Evolutionary conservation across 345 rosid genomes (phyloP), one percentile per base, ranked within the genome.

Genomic region (Populus nigra): DNA sequence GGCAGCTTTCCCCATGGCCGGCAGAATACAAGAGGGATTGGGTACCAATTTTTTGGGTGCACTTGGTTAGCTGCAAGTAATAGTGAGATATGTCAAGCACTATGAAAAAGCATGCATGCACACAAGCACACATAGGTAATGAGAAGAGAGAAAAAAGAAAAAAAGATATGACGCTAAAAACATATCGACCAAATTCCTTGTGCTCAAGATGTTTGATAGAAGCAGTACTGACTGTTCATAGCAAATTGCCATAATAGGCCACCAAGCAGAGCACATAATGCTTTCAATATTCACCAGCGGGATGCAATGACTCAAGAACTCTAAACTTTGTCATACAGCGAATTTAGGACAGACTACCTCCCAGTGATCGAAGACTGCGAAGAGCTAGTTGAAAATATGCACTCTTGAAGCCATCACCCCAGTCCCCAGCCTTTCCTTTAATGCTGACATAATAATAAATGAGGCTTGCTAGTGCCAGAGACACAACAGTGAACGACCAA

Each of bases 351-450:
- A 35, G 71, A 77, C n/a, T 87, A 94, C 98, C 99, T 92, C 99
- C 99, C 36, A 96, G 85, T 23, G 99, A 94, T 71, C 99, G 93
- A 80, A 96, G 99, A 88, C 99, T 96, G 41, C 97, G 98, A 55
- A 96, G 99, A 72, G 99, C 99, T 78, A 94, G 85, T 84, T 96
- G 99, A 80, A 96, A 94, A 88, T 96, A 96, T 62, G 99, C 99
- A 87, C 99, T 96, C 89, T 96, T 96, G 88, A 96, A 91, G 84
- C 99, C 99, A 76, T 96, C 99, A 18, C 98, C 99, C 99, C 99
- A 96, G 85, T 96, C 98, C 79, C 98, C 99, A 57, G 97, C 99
- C 86, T 96, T 96, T 78, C 99, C 99, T 87, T 91, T 94, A 66
- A 96, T 69, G 87, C 98, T 88, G 79, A 96, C 99, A 62, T 96